A percentile compares a stretch with the other conserved stretches of the same genome.
phyloP scores from a whole-genome alignment of 208 protist species.

The Leishmania mexicana region DNA sequence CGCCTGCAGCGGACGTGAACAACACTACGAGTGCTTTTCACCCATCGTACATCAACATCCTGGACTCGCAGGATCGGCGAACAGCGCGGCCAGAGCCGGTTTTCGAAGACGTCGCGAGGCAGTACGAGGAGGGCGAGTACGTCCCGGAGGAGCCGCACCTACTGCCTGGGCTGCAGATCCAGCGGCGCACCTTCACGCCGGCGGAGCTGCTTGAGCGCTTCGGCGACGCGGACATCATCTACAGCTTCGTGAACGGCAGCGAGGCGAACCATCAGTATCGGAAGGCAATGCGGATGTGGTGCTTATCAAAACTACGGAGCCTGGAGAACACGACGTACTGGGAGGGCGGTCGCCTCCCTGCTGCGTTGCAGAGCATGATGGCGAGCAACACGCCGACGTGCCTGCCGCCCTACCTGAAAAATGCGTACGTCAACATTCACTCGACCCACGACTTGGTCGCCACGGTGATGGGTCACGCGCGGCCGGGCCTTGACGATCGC shows the following conservation, averaged over 20 bases:
- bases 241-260: slow-evolving; percentile 97
- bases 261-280: slow-evolving; percentile 74
- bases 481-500: not conserved
- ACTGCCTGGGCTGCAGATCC: slow-evolving; percentile 33
- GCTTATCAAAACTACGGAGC: not conserved
- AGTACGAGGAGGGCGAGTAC: slow-evolving; percentile 34
- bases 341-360: not conserved
- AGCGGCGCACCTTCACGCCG: slow-evolving; percentile 33
- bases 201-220: slow-evolving; percentile 36
- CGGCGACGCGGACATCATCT: slow-evolving; percentile 89
- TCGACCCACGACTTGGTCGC: not conserved
- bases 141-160: slow-evolving; percentile 33
- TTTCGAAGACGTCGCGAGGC: not conserved
- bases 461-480: not conserved
- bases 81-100: not conserved
- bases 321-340: not conserved
- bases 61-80: not conserved
- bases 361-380: not conserved
- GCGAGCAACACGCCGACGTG: not conserved
- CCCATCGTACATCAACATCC: not conserved
- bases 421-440: not conserved
- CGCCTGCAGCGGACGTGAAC: not conserved
- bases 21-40: too few species aligned
- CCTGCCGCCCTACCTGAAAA: not conserved
- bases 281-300: not conserved